Base-by-base conservation (phyloP, 2,329 filamentous ascomycete species). In the Beauveria sp. region DNA sequence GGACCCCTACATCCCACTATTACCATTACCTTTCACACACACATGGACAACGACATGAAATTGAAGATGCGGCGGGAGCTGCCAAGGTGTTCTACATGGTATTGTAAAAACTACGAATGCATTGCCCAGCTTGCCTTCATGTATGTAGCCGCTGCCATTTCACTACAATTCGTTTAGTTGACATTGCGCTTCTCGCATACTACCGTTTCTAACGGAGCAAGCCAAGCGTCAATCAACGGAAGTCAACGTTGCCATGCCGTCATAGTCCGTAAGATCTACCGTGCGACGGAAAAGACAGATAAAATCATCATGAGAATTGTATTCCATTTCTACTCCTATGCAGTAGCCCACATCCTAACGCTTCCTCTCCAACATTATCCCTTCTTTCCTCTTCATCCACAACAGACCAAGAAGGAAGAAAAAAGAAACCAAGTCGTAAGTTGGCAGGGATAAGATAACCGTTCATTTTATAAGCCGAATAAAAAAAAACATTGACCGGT, bases 261-360 rank as follows among this genome's bases (percentile, higher is more conserved):
- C 52, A 20, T 22, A 40, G 53, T 9, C n/a, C 7, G 5, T 10
- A 49, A 20, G 5, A n/a, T 16, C 6, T 10, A 34, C n/a, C 4
- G 9, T 5, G 26, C 28, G 3, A 38, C 5, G 10, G 9, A n/a
- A n/a, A 14, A 45, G 40, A 3, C 50, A 38, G 2, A 26, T 58
- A 3, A 49, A 40, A 18, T 55, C 14, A 20, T 58, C 55, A 58
- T 57, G 43, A 57, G 55, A 58, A 58, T 58, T 57, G 46, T 53
- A 53, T 60, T 60, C 49, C 49, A 60, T 53, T 52, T 60, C 57
- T 60, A 60, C 57, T 60, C 57, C 57, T 58, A 58, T 51, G 56
- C 56, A 58, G 56, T 47, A 42, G 22, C 55, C 55, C 43, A 49
- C 55, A 30, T 49, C 55, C 45, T 46, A 5, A 14, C 20, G 26